These are phyloP conservation scores for Combretum micranthum DNA, from an alignment of 345 rosid species.

Conservation along the genomic window DNA sequence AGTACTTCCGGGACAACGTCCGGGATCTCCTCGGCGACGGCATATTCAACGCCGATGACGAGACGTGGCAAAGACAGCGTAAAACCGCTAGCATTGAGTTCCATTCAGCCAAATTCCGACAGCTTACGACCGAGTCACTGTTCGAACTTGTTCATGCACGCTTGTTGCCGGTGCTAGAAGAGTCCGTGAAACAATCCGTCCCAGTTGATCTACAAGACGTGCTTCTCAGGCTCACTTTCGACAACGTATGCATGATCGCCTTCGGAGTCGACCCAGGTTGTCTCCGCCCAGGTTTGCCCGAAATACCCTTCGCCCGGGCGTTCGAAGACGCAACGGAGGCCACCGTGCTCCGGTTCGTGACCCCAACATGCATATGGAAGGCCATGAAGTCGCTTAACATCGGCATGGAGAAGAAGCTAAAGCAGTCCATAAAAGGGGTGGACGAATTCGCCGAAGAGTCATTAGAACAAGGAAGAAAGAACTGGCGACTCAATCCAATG, in stretches of 20 bases:
- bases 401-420: conserved; percentile 77
- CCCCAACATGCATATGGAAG: conserved; percentile 84
- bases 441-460: conserved; percentile 72
- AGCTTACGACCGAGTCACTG: conserved; percentile 58
- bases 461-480: conserved; percentile 75
- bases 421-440: conserved; percentile 55
- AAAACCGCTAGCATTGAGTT: conserved; percentile 91
- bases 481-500: conserved; percentile 23
- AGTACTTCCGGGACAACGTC: conserved; percentile 54
- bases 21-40: conserved; percentile 85
- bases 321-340: conserved; percentile 93
- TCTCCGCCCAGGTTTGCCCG: conserved; percentile 45
- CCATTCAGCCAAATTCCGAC: conserved; percentile 76
- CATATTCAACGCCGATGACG: conserved; percentile 81
- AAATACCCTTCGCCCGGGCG: conserved; percentile 77
- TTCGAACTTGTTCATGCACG: conserved; percentile 67
- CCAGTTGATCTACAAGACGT: conserved; percentile 81
- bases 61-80: conserved; percentile 78
- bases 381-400: conserved; percentile 53
- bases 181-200: conserved; percentile 23
- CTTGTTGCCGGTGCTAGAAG: conserved; percentile 66
- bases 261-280: conserved; percentile 95
- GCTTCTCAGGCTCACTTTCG: conserved; percentile 71
- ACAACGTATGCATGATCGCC: conserved; percentile 91
- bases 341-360: conserved; percentile 54